Evolutionary conservation across 805 yeast genomes (phyloP), one percentile per base, ranked within the genome.

Genomic region (Maudiozyma turicensis): DNA sequence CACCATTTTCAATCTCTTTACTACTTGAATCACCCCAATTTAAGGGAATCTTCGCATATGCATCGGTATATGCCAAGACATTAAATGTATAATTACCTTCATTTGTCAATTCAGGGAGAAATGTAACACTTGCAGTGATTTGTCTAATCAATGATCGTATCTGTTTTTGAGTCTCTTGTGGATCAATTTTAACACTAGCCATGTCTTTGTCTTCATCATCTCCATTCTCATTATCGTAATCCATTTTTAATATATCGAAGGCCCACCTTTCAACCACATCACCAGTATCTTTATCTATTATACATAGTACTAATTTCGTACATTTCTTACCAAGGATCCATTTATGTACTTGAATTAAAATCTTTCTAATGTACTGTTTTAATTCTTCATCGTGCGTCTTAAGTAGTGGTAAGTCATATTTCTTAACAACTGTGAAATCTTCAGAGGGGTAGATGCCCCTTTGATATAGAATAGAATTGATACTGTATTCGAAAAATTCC

Each of bases 401-500:
- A 41, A 90, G 70, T 66, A 90, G 67, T 49, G 82, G 84, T 48
- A 90, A 66, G 20, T 86, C 96, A 65, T 87, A 91, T 61, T 87
- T 88, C 56, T 78, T 75, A 2, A 86, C 88, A 1, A 82, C 73
- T 46, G 75, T 75, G 66, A 91, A 90, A 61, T 88, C 95, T 53
- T 86, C 95, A 3, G 86, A 74, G 0, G 96, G 95, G 58, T 90
- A 90, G 15, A 90, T 81, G 0, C 95, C 95, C 47, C 98, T 70
- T 64, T 91, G 97, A 63, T 84, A 90, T 5, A 91, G 74, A 29
- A 90, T 86, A 44, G 82, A 79, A 60, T 87, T 84, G 47, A 90
- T 81, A 48, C 91, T 78, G 62, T 80, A 86, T 57, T 86, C 82
- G 58, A 90, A 86, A 66, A 86, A 88, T 65, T 88, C 96, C 0